Evolutionary conservation across 2,329 filamentous ascomycete genomes (phyloP).

Genomic region (Cordyceps tenuipes): DNA sequence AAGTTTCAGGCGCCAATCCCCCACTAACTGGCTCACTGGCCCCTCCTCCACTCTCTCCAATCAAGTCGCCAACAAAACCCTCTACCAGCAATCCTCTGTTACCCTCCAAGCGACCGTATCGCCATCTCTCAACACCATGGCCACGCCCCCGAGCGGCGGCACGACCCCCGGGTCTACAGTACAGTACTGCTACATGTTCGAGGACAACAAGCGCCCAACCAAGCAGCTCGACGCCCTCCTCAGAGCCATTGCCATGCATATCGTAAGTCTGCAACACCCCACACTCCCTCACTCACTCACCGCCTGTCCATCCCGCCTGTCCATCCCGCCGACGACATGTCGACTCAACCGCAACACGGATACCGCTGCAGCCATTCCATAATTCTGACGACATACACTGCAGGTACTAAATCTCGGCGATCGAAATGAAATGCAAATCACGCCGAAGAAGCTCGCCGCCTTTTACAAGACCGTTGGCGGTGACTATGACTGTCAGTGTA

Average conservation of each 20-base stretch:
- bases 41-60: constrained; percentile 9
- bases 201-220: constrained; percentile 58
- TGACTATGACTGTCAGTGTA: constrained; percentile 58
- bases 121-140: constrained; percentile 16
- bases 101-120: constrained; percentile 5
- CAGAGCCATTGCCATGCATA: constrained; percentile 58
- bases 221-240: constrained; percentile 59
- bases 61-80: not conserved
- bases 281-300: not conserved
- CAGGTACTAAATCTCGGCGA: constrained; percentile 53
- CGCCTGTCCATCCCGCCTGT: constrained; percentile 10
- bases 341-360: not conserved
- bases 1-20: not conserved
- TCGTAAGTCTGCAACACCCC: constrained; percentile 45
- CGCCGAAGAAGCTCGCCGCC: constrained; percentile 61
- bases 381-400: not conserved
- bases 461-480: constrained; percentile 71
- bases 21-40: not conserved
- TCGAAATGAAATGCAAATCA: constrained; percentile 43
- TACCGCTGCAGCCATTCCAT: not conserved
- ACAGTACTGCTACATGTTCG: constrained; percentile 60
- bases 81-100: not conserved
- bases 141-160: constrained; percentile 17
- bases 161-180: constrained; percentile 15
- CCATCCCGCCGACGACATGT: not conserved